Conservation (phyloP, 305 asterid species). For the Ilex paraguariensis region DNA sequence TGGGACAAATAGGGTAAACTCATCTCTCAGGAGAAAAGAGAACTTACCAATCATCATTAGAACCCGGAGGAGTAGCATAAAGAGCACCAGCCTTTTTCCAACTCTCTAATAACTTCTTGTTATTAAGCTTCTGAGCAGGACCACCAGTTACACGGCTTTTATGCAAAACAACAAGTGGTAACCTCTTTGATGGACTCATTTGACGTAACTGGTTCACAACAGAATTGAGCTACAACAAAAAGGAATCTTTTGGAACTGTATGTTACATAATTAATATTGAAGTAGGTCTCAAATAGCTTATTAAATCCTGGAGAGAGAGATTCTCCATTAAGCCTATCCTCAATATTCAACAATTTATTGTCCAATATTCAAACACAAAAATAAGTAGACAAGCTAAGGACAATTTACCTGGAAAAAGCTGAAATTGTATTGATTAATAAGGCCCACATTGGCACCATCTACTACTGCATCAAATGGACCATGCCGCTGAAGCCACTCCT, state of each 20-base stretch:
- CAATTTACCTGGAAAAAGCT: constrained; percentile 57
- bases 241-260: not conserved
- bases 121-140: constrained; percentile 64
- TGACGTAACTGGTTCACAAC: constrained; percentile 48
- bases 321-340: not conserved
- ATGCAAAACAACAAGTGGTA: constrained; percentile 83
- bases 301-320: no score
- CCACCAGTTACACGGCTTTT: constrained; percentile 67
- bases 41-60: constrained; percentile 92
- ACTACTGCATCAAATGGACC: constrained; percentile 99
- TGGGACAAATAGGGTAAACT: not conserved
- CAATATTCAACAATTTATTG: not conserved
- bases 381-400: constrained; percentile 5
- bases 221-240: constrained; percentile 44
- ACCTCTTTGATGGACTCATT: constrained; percentile 57
- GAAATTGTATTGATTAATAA: constrained; percentile 45
- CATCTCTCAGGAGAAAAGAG: constrained; percentile 1
- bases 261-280: no score
- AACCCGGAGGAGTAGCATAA: constrained; percentile 81
- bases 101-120: constrained; percentile 59
- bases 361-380: not conserved
- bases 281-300: no score
- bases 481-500: constrained; percentile 85
- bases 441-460: constrained; percentile 91
- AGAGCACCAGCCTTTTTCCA: constrained; percentile 77